phyloP scores from a whole-genome alignment of 1,139 yeast genomes.

The Saccharomyces hybrid region DNA sequence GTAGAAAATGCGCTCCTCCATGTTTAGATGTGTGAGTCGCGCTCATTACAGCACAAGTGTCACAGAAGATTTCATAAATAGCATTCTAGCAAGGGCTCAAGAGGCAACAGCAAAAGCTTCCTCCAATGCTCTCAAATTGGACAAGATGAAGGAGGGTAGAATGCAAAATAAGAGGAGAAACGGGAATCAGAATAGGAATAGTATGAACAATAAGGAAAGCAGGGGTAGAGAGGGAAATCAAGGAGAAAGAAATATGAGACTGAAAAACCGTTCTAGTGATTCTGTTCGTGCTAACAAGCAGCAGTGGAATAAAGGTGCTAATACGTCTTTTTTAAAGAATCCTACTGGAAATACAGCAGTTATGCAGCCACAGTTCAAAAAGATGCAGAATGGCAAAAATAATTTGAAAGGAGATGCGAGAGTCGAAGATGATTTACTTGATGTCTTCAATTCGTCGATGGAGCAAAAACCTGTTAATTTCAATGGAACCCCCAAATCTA shows the following conservation, averaged over 20 bases:
- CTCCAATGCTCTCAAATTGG: neutral
- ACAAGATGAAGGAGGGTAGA: neutral
- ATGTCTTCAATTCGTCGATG: slow-evolving; percentile 2
- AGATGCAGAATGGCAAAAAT: neutral
- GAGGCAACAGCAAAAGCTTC: slow-evolving; percentile 15
- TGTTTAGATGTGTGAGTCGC: neutral
- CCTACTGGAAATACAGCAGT: neutral
- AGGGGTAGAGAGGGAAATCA: neutral
- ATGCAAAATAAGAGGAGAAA: neutral
- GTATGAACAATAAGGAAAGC: neutral
- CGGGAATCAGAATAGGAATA: neutral
- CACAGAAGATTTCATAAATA: slow-evolving; percentile 21
- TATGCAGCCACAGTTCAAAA: slow-evolving; percentile 4
- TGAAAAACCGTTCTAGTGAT: neutral
- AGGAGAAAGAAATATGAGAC: slow-evolving; percentile 1
- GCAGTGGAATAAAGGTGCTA: neutral
- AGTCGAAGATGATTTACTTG: slow-evolving; percentile 1
- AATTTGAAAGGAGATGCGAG: slow-evolving; percentile 1
- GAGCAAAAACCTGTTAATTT: slow-evolving; percentile 6
- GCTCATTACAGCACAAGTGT: slow-evolving; percentile 15
- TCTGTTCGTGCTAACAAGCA: neutral
- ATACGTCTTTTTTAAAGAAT: neutral
- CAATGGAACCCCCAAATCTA: slow-evolving; percentile 1
- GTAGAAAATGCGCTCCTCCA: neutral
- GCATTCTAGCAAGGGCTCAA: slow-evolving; percentile 19